A percentile compares a stretch with the other conserved stretches of the same genome.
Evolutionary conservation across 164 flowering plant species (phyloP).

Genomic region (Nymphaea colorata): DNA sequence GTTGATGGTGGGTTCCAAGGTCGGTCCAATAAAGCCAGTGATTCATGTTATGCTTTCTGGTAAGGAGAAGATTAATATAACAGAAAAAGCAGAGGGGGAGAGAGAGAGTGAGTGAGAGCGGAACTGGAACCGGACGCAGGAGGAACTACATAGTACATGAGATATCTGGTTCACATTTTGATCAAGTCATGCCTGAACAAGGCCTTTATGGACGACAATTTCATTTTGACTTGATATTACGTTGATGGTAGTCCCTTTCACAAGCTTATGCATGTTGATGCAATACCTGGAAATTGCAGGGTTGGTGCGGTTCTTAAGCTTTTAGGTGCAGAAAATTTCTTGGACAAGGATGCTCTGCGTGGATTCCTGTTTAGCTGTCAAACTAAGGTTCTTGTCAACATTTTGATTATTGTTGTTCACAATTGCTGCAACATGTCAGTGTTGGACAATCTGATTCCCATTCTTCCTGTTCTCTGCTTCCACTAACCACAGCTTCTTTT

Average conservation of each 20-base stretch:
- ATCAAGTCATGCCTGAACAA: not conserved
- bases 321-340: conserved; percentile 50
- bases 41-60: conserved; percentile 98
- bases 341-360: conserved; percentile 43
- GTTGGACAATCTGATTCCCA: not conserved
- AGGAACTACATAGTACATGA: not conserved
- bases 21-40: conserved; percentile 73
- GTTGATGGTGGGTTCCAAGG: conserved; percentile 94
- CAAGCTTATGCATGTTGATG: not conserved
- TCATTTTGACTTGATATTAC: too few species aligned
- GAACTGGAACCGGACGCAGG: not conserved
- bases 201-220: too few species aligned
- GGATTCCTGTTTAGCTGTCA: conserved; percentile 65
- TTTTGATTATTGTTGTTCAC: not conserved
- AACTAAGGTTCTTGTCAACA: conserved; percentile 33
- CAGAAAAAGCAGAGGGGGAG: not conserved
- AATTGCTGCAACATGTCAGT: not conserved
- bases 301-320: conserved; percentile 66
- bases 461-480: not conserved
- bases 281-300: conserved; percentile 22
- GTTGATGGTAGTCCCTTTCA: not conserved
- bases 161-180: not conserved
- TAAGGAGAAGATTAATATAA: conserved; percentile 12
- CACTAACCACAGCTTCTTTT: not conserved
- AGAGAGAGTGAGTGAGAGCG: not conserved